Base-by-base conservation (phyloP, 73 alveolate species). In the Breviolum minutum region DNA sequence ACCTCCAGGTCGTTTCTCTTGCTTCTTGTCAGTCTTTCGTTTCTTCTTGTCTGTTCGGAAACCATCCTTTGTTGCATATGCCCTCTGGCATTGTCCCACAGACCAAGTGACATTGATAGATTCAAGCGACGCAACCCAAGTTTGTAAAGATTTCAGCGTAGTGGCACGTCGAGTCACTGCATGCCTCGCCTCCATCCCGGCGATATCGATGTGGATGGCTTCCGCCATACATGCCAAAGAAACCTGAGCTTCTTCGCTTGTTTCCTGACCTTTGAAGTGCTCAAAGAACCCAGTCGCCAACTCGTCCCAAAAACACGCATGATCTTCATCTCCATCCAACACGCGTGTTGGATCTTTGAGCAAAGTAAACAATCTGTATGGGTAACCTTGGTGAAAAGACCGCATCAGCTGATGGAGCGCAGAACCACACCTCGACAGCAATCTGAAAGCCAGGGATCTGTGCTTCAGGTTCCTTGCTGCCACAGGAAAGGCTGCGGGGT, bases 111-210 rank as follows among this genome's bases (percentile, higher is more conserved):
- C 66, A 27, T 79, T 79, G 29, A 79, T 27, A 9, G 63, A 30
- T 79, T 79, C 87, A 22, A 79, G 66, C 5, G 30, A 13, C 2
- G 87, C 87, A 13, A 40, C 66, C 87, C 87, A 79, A 13, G 87
- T 79, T 32, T 79, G 87, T 5, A 79, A n/a, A 12, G 68, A 32
- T 26, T 40, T 79, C 63, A 9, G n/a, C 16, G 20, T 14, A 7
- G 87, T 79, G 8, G 66, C 9, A 6, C 87, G 24, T n/a, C 87
- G 11, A 10, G n/a, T 40, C 30, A 79, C 22, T 2, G 87, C 87
- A 40, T 79, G 87, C n/a, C 87, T 22, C 68, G 87, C 63, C 29
- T 79, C 87, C 87, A 79, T 79, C 5, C 27, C 27, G 7, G 87
- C 30, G 20, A 79, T 79, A 30, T 79, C 87, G 9, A 40, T 14